Evolutionary conservation across 768 basidiomycete genomes (phyloP).

Genomic region (Kwoniella europaea): DNA sequence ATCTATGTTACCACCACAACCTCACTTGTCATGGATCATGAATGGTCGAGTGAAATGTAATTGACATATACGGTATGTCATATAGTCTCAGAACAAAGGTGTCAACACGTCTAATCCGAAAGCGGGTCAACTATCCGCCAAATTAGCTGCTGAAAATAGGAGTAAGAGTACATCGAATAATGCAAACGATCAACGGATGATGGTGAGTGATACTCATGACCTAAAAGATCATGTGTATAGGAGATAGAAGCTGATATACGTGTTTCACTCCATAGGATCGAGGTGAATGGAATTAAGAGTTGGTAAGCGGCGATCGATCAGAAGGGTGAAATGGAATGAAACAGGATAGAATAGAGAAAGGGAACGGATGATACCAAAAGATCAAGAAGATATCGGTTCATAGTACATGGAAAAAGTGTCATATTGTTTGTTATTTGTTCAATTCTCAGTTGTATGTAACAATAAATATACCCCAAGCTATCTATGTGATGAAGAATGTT

Average conservation of each 20-base stretch:
- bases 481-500: no score
- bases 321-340: background rate
- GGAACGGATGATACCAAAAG: background rate
- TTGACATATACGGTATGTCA: no score
- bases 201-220: constrained; percentile 41
- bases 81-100: constrained; percentile 44
- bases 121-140: constrained; percentile 51
- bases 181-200: constrained; percentile 40
- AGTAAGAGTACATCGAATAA: constrained; percentile 23
- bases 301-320: background rate
- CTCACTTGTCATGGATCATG: background rate
- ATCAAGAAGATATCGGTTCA: background rate
- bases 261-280: constrained; percentile 15
- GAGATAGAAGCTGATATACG: background rate
- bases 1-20: background rate
- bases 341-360: background rate
- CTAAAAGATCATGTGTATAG: no score
- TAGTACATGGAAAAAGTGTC: background rate
- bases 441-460: background rate
- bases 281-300: constrained; percentile 23
- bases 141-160: constrained; percentile 50
- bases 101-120: constrained; percentile 50
- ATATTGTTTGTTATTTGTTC: background rate
- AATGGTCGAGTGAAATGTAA: background rate
- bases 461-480: no score